These are phyloP conservation scores for Panaeolus cyanescens DNA, from an alignment of 768 basidiomycete genomes.

Conservation along the genomic window DNA sequence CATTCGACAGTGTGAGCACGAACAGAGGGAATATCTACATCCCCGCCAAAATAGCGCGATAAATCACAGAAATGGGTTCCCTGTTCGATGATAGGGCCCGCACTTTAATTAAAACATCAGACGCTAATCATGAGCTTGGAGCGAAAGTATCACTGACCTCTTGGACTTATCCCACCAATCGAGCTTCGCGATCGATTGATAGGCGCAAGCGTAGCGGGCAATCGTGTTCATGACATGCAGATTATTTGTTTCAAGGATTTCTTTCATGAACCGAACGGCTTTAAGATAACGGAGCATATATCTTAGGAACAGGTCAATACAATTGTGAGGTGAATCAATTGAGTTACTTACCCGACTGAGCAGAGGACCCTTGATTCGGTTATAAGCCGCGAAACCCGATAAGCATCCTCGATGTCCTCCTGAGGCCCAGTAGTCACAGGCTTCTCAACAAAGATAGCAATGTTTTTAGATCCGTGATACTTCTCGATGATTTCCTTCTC, in stretches of 20 bases:
- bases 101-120: slow-evolving; percentile 37
- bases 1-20: slow-evolving; percentile 90
- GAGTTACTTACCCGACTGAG: slow-evolving; percentile 71
- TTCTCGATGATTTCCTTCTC: slow-evolving; percentile 84
- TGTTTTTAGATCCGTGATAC: slow-evolving; percentile 64
- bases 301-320: slow-evolving; percentile 35
- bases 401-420: slow-evolving; percentile 66
- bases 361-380: slow-evolving; percentile 72
- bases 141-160: slow-evolving; percentile 42
- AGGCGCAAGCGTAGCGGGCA: slow-evolving; percentile 91
- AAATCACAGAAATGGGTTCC: slow-evolving; percentile 97
- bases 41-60: slow-evolving; percentile 95
- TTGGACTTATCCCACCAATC: slow-evolving; percentile 95
- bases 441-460: slow-evolving; percentile 90
- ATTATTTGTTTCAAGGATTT: slow-evolving; percentile 91
- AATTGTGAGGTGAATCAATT: neutral
- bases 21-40: slow-evolving; percentile 82
- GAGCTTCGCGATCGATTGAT: slow-evolving; percentile 73
- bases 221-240: slow-evolving; percentile 96
- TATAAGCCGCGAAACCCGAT: slow-evolving; percentile 72
- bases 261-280: slow-evolving; percentile 95
- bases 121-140: neutral
- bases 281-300: slow-evolving; percentile 94
- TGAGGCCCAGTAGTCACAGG: slow-evolving; percentile 87
- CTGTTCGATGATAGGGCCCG: slow-evolving; percentile 86